Conservation (phyloP, 2,329 filamentous ascomycete species). For the Xylaria sp. region DNA sequence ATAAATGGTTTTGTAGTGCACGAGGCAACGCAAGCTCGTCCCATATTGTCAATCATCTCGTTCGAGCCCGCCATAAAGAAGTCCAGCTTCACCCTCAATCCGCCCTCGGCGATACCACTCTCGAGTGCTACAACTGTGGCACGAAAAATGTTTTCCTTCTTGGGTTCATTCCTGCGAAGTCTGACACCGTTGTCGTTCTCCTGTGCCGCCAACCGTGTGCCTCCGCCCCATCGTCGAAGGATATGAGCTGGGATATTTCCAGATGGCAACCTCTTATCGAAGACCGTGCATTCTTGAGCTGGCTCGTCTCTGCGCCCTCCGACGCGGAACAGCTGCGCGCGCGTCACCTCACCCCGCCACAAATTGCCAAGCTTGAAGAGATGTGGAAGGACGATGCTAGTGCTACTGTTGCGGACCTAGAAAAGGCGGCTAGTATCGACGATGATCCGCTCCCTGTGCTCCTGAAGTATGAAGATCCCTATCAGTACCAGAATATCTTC, state of each 20-base stretch:
- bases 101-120: constrained; percentile 89
- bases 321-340: constrained; percentile 97
- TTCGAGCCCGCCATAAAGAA: constrained; percentile 97
- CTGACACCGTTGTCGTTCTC: constrained; percentile 95
- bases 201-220: constrained; percentile 97
- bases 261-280: constrained; percentile 98
- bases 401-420: constrained; percentile 87
- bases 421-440: constrained; percentile 89
- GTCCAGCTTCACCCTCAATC: constrained; percentile 95
- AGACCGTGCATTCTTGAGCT: constrained; percentile 91
- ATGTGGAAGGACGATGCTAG: constrained; percentile 96
- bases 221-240: constrained; percentile 92
- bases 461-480: constrained; percentile 94
- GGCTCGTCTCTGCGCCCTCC: constrained; percentile 87
- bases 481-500: constrained; percentile 98
- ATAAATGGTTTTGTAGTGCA: constrained; percentile 99
- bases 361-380: constrained; percentile 95
- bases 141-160: constrained; percentile 99
- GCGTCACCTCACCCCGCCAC: constrained; percentile 88
- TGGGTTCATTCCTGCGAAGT: constrained; percentile 98
- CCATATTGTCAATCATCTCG: constrained; percentile 97
- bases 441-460: constrained; percentile 94
- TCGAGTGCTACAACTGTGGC: constrained; percentile 99
- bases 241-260: constrained; percentile 99
- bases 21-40: constrained; percentile 96